phyloP scores from a whole-genome alignment of 2,329 filamentous ascomycete genomes.

The Epichloe sylvatica region DNA sequence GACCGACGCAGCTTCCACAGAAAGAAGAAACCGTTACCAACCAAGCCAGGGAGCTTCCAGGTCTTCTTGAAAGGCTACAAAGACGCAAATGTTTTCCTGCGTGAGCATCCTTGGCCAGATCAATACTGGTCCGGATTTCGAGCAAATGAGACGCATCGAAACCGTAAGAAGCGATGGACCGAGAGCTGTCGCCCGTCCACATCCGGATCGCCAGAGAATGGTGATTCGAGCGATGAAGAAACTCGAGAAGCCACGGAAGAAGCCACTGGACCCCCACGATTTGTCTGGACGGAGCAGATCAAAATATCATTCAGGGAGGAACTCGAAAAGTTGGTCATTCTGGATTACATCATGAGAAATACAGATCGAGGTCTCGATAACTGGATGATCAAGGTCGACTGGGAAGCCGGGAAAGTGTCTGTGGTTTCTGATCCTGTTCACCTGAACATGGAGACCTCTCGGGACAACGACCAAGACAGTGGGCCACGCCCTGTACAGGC shows the following conservation, averaged over 20 bases:
- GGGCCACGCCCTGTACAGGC: constrained; percentile 50
- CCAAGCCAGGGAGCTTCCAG: constrained; percentile 92
- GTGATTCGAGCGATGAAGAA: constrained; percentile 50
- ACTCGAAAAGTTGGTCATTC: constrained; percentile 88
- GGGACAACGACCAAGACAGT: constrained; percentile 20
- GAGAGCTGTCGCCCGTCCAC: constrained; percentile 61
- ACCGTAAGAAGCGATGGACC: constrained; percentile 61
- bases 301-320: constrained; percentile 92
- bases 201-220: constrained; percentile 39
- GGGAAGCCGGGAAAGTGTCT: constrained; percentile 65
- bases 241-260: constrained; percentile 30
- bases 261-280: constrained; percentile 41
- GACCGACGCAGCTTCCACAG: constrained; percentile 77
- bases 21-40: constrained; percentile 72
- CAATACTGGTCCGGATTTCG: constrained; percentile 62
- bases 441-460: constrained; percentile 43
- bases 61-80: constrained; percentile 96
- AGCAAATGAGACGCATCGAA: constrained; percentile 50
- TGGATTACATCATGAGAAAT: constrained; percentile 99
- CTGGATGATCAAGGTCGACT: constrained; percentile 98
- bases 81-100: constrained; percentile 87
- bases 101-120: constrained; percentile 94
- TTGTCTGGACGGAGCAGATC: constrained; percentile 74
- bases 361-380: constrained; percentile 94
- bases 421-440: constrained; percentile 70